These are phyloP conservation scores for Eucalyptus shirleyi DNA, from an alignment of 345 rosid genomes.

Conservation along the genomic window DNA sequence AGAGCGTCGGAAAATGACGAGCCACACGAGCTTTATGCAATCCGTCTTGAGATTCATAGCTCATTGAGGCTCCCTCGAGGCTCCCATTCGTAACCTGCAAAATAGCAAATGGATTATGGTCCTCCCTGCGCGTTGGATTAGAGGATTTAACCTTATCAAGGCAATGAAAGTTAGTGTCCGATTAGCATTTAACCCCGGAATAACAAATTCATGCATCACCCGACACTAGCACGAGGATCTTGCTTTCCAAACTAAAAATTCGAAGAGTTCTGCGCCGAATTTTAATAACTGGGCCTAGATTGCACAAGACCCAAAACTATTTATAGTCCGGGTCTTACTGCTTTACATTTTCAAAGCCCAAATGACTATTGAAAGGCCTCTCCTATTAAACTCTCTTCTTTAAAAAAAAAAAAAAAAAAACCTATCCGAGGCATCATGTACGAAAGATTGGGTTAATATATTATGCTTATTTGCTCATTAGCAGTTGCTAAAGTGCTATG, in stretches of 20 bases:
- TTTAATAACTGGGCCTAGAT: not conserved
- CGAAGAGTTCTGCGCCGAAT: not conserved
- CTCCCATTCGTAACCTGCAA: not conserved
- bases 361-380: not conserved
- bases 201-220: not conserved
- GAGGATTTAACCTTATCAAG: not conserved
- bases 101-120: not conserved
- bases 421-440: not conserved
- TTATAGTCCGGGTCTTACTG: not conserved
- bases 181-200: not conserved
- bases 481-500: not conserved
- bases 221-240: not conserved
- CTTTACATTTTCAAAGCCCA: not conserved
- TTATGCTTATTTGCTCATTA: too few relatives aligned
- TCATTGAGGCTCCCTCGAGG: not conserved
- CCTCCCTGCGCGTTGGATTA: not conserved
- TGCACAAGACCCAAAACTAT: not conserved
- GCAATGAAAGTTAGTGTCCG: not conserved
- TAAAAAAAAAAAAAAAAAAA: too few relatives aligned
- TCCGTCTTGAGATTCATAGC: not conserved
- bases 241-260: not conserved
- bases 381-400: not conserved
- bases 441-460: not conserved
- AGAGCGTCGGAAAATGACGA: not conserved
- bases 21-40: not conserved